Evolutionary conservation across 176 grass and related monocot species (phyloP).

Genomic region (Elymus sibiricus): DNA sequence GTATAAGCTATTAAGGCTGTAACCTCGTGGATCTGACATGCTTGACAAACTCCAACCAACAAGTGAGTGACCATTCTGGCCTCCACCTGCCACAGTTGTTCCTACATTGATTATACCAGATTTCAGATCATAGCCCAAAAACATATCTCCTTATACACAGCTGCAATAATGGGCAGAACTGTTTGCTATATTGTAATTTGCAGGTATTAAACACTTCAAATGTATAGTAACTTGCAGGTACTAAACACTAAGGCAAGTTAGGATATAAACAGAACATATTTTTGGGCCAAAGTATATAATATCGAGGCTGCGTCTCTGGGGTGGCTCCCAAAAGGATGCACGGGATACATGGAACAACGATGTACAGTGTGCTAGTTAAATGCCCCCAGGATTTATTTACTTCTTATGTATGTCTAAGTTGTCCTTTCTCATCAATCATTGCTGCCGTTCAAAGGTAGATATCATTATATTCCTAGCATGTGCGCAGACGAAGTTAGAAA

Average conservation of each 20-base stretch:
- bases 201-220: background rate
- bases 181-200: background rate
- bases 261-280: background rate
- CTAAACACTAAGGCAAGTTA: background rate
- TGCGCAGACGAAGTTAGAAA: background rate
- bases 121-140: conserved; percentile 12
- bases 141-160: background rate
- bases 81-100: conserved; percentile 38
- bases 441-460: background rate
- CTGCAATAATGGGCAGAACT: background rate
- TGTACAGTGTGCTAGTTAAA: background rate
- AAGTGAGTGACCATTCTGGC: conserved; percentile 35
- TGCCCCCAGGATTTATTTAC: background rate
- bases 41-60: conserved; percentile 39
- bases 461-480: background rate
- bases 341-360: background rate
- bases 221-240: background rate
- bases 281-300: background rate
- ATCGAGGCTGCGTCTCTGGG: background rate
- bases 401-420: background rate
- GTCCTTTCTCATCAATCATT: background rate
- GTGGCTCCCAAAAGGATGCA: background rate
- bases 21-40: conserved; percentile 35
- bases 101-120: conserved; percentile 26
- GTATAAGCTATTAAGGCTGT: conserved; percentile 35